Evolutionary conservation across 2,329 filamentous ascomycete species (phyloP), one percentile per base, ranked within the genome.

Genomic region (Fusarium anguioides): DNA sequence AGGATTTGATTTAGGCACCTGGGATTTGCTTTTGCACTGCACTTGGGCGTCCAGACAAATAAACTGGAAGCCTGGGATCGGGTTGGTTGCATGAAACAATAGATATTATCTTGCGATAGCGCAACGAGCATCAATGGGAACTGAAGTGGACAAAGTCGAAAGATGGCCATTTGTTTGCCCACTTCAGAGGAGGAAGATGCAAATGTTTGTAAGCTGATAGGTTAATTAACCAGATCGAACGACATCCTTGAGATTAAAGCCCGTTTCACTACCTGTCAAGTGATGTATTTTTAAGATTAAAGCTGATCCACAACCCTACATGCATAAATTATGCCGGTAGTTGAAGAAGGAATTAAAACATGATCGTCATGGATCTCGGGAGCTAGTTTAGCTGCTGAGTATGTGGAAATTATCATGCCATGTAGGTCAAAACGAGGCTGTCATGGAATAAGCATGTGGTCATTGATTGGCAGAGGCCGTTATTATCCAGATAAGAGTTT

Each of bases 1-100:
- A 69, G 56, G 66, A 55, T 64, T 73, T 72, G 69, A 69, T 72
- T 72, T 73, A 60, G 68, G 61, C 61, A 60, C 68, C 66, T 71
- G 62, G 64, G 56, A 68, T 49, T 68, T 69, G 61, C 66, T 69
- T 69, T 68, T 68, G 51, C 65, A 58, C 53, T 68, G 51, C 65
- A 58, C 53, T 31, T 54, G 26, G 61, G 65, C 17, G 36, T 46
- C 57, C 48, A 55, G 47, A 54, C 33, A 52, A 40, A 68, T 49
- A 62, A 42, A 50, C 47, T 59, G 46, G 56, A 35, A 54, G 51
- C 48, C 61, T 45, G 56, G 39, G 39, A 63, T 55, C 54, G 65
- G 65, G 66, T 29, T 59, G 41, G 42, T 52, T 69, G 49, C 66
- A 55, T 41, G 61, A 59, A 62, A 66, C 46, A 66, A 66, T 68